phyloP scores from a whole-genome alignment of 306 rosid genomes.

The Glycyrrhiza uralensis region DNA sequence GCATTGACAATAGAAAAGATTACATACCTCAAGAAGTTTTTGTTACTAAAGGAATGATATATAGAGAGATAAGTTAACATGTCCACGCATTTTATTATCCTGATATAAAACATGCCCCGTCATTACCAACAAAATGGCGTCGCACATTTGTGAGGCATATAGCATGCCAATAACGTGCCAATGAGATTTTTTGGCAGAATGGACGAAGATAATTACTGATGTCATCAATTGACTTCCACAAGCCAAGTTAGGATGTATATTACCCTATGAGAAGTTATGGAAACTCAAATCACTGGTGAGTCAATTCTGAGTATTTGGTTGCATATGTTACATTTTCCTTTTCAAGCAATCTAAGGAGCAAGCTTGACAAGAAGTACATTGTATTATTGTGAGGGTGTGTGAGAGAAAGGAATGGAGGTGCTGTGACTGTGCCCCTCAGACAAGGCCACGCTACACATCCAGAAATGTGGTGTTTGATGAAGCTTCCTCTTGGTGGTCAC shows the following conservation, averaged over 20 bases:
- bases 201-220: not conserved
- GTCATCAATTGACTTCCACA: not conserved
- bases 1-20: not conserved
- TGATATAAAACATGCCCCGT: not conserved
- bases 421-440: not conserved
- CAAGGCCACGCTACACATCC: not conserved
- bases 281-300: not conserved
- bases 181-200: constrained; percentile 4
- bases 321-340: not conserved
- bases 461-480: not conserved
- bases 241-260: not conserved
- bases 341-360: not conserved
- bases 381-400: not conserved
- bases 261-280: not conserved
- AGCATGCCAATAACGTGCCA: not conserved
- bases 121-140: not conserved
- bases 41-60: not conserved
- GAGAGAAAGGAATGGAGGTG: not conserved
- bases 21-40: constrained; percentile 3
- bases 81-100: not conserved
- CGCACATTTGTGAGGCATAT: not conserved
- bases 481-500: constrained; percentile 20
- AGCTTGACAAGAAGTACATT: not conserved
- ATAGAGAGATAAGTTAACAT: not conserved
- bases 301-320: not conserved